Percentiles rank a stretch among this genome's conserved stretches.
phyloP scores from a whole-genome alignment of 1,139 yeast genomes.

The Meyerozyma smithsonii region DNA sequence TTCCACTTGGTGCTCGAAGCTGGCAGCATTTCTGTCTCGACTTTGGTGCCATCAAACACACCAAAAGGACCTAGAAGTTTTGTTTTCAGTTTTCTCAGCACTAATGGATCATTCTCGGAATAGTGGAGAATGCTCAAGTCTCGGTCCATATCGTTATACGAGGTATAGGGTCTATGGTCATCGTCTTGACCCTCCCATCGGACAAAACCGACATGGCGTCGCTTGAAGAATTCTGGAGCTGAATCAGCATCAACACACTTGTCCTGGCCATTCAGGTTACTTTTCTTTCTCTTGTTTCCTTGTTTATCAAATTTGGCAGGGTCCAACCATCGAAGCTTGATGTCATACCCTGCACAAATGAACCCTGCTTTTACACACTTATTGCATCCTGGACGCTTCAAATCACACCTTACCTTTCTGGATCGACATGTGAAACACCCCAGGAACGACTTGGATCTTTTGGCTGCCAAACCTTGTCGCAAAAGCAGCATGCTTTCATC shows the following conservation, averaged over 20 bases:
- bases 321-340: slow-evolving; percentile 72
- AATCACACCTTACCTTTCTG: slow-evolving; percentile 47
- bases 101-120: slow-evolving; percentile 38
- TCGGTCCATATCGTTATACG: slow-evolving; percentile 78
- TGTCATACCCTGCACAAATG: slow-evolving; percentile 77
- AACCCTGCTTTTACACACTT: slow-evolving; percentile 46
- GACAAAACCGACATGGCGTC: slow-evolving; percentile 77
- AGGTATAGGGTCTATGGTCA: slow-evolving; percentile 47
- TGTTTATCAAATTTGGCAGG: slow-evolving; percentile 38
- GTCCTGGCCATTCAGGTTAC: slow-evolving; percentile 23
- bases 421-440: slow-evolving; percentile 52
- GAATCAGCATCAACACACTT: slow-evolving; percentile 23
- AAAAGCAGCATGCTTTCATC: background rate
- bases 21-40: background rate
- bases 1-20: background rate
- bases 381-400: slow-evolving; percentile 37
- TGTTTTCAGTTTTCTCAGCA: slow-evolving; percentile 39
- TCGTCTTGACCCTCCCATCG: slow-evolving; percentile 40
- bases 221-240: slow-evolving; percentile 45
- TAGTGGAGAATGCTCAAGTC: slow-evolving; percentile 62
- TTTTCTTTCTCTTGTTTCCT: slow-evolving; percentile 16
- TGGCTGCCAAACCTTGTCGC: slow-evolving; percentile 4
- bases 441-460: slow-evolving; percentile 39
- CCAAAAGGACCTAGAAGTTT: slow-evolving; percentile 78
- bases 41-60: slow-evolving; percentile 41